These are phyloP conservation scores for Geotrichum citri-aurantii DNA, from an alignment of 1,139 yeast species.

Conservation along the genomic window DNA sequence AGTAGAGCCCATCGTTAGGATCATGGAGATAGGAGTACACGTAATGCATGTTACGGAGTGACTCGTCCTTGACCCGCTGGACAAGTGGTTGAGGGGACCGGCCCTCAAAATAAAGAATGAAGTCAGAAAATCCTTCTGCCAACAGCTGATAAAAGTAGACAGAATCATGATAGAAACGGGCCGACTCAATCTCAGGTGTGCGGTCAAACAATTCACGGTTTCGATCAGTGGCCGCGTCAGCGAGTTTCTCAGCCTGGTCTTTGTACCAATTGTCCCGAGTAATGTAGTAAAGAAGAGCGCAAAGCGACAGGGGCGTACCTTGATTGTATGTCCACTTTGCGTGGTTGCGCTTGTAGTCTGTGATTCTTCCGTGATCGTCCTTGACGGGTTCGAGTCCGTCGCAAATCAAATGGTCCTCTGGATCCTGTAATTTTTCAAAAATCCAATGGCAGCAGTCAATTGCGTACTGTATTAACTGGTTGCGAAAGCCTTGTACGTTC, in stretches of 20 bases:
- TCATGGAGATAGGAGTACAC: conserved; percentile 51
- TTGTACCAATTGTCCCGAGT: conserved; percentile 54
- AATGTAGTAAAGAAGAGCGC: conserved; percentile 46
- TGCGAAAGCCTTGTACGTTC: conserved; percentile 16
- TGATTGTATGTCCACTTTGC: conserved; percentile 67
- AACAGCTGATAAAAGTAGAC: conserved; percentile 60
- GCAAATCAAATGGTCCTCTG: conserved; percentile 50
- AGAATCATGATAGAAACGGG: conserved; percentile 61
- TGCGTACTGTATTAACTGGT: conserved; percentile 47
- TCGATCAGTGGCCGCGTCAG: conserved; percentile 53
- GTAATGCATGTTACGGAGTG: conserved; percentile 30
- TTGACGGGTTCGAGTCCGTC: conserved; percentile 47
- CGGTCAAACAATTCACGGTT: conserved; percentile 58
- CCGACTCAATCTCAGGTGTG: conserved; percentile 49
- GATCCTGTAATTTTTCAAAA: conserved; percentile 48
- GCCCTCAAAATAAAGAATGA: conserved; percentile 46
- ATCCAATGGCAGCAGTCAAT: conserved; percentile 52
- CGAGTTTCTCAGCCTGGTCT: conserved; percentile 53
- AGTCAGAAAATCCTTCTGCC: conserved; percentile 67
- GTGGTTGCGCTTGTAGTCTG: conserved; percentile 41
- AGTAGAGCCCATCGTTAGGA: conserved; percentile 54
- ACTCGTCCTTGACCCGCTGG: conserved; percentile 26
- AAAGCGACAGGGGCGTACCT: conserved; percentile 58
- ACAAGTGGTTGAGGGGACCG: conserved; percentile 35
- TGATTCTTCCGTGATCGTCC: conserved; percentile 38